phyloP scores from a whole-genome alignment of 257 asterid genomes.

The Primulina tabacum region DNA sequence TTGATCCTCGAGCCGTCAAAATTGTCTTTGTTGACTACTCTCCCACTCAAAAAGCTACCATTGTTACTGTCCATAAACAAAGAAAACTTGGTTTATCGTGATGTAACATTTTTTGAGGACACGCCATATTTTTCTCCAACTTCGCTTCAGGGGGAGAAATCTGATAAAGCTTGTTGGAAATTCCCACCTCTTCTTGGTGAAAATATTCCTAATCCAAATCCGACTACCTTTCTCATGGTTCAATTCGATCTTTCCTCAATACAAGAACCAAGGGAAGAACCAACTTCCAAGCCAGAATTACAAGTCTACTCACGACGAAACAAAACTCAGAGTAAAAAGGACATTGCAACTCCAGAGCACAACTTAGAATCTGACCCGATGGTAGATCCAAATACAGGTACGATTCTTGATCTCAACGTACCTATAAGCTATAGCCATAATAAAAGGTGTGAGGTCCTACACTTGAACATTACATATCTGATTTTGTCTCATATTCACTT shows the following conservation, averaged over 20 bases:
- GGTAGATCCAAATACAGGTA: too few relatives aligned
- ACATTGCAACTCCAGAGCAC: too few relatives aligned
- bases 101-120: background rate
- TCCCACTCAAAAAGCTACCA: background rate
- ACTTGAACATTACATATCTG: background rate
- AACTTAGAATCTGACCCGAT: too few relatives aligned
- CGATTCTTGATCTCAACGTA: too few relatives aligned
- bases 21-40: background rate
- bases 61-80: background rate
- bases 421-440: too few relatives aligned
- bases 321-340: too few relatives aligned
- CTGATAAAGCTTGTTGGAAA: background rate
- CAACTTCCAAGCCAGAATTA: too few relatives aligned
- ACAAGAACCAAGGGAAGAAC: too few relatives aligned
- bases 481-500: background rate
- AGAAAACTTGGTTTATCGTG: background rate
- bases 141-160: background rate
- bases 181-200: background rate
- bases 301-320: too few relatives aligned
- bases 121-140: background rate
- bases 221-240: too few relatives aligned
- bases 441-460: background rate
- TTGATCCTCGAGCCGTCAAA: background rate
- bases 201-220: too few relatives aligned
- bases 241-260: too few relatives aligned